Percentiles rank a stretch among this genome's conserved stretches.
Conservation (phyloP, 352 stramenopile genomes). For the Phytophthora pinifolia region DNA sequence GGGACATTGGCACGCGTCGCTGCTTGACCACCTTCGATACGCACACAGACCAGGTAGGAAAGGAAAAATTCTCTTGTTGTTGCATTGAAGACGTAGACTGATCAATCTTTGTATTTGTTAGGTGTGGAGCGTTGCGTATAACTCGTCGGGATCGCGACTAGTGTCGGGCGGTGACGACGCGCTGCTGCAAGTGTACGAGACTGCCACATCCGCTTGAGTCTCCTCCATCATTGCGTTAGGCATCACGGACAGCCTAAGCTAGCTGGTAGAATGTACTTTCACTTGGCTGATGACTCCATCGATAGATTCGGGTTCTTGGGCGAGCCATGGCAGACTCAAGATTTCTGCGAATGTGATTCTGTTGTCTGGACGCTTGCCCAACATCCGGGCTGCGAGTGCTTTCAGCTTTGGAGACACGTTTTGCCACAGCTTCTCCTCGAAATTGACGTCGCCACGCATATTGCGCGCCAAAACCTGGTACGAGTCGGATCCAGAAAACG, state of each 20-base stretch:
- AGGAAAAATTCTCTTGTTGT: not conserved
- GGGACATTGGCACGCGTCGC: constrained; percentile 86
- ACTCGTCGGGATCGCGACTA: constrained; percentile 75
- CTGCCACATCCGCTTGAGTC: constrained; percentile 39
- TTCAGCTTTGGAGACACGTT: constrained; percentile 38
- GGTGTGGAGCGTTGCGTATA: constrained; percentile 93
- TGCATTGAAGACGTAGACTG: constrained; percentile 5
- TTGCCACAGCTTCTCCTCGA: constrained; percentile 38
- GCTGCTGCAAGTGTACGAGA: constrained; percentile 90
- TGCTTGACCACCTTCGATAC: constrained; percentile 90
- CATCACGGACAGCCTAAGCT: constrained; percentile 3
- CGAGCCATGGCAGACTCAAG: constrained; percentile 55
- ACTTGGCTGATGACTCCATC: constrained; percentile 9
- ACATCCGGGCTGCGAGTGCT: constrained; percentile 44
- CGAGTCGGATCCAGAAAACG: constrained; percentile 40
- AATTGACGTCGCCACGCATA: constrained; percentile 57
- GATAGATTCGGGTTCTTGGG: constrained; percentile 27
- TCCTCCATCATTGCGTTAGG: not conserved
- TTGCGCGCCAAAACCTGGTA: constrained; percentile 67
- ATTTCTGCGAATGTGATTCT: constrained; percentile 59
- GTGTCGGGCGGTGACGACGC: constrained; percentile 90
- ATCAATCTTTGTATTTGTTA: constrained; percentile 20
- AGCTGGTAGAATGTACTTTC: constrained; percentile 17
- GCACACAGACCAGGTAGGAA: constrained; percentile 84
- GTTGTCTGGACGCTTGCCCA: constrained; percentile 46